Evolutionary conservation across 345 rosid species (phyloP), one percentile per base, ranked within the genome.

Genomic region (Combretum micranthum): DNA sequence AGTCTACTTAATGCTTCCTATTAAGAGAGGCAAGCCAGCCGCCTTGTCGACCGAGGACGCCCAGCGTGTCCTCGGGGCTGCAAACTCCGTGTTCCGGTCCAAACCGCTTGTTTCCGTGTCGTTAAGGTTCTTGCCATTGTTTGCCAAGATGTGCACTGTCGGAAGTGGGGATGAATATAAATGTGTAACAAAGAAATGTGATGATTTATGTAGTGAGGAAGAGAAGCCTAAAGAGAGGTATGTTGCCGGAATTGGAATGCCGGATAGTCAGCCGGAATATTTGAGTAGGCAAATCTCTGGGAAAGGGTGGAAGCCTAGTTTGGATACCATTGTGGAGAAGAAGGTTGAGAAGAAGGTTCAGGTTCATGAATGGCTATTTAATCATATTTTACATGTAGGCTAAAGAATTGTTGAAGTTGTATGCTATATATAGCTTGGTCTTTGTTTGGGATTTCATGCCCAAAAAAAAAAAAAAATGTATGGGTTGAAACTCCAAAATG

Each of bases 231-330:
- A 4, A 20, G 59, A 12, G 19, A 53, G 47, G 19, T 63, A 65
- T 25, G 12, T 32, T 0, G 54, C 25, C 4, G 32, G 12, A 50
- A 23, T 52, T 37, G 79, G 66, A 47, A 1, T 63, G 13, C 51
- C 57, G 23, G 54, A 45, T 9, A 71, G 63, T 0, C 56, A 47
- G 37, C 81, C 84, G 52, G 83, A 83, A 65, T 79, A 69, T 71
- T 65, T 88, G 75, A 81, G 85, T 50, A 45, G 81, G 74, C 78
- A 77, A 50, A 20, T 78, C 23, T 83, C 88, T 12, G 90, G 93
- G 20, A 88, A 74, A 70, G 82, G 85, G n/a, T 88, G 96, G 96
- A 88, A 70, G 69, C 96, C 93, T 21, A 83, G 83, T 63, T 59
- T 88, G 75, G 90, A 83, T 51, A 83, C 96, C 0, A 88, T 88